Evolutionary conservation across 495 filamentous ascomycete genomes (phyloP), one percentile per base, ranked within the genome.

Genomic region (Trichoderma reesei): DNA sequence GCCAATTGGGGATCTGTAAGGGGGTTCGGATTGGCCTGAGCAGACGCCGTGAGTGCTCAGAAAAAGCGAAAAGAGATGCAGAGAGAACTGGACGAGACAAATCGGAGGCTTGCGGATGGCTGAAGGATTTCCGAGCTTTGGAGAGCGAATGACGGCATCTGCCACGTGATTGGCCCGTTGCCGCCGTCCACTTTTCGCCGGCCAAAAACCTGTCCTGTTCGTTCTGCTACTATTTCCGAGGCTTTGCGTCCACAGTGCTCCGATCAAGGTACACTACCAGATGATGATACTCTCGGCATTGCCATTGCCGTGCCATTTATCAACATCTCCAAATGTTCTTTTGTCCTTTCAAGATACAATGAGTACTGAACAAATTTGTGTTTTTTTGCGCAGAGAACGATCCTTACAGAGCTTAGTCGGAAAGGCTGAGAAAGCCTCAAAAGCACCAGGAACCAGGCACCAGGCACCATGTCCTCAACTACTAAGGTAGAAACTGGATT

Each of bases 1-100:
- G 26, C 26, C 61, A 46, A 62, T 62, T 62, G 61, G 46, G n/a
- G n/a, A 14, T 38, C 31, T 39, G 36, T 38, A 41, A 26, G 5
- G 3, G 11, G 51, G 20, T 26, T 26, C 26, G 26, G 34, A 33
- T 56, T 56, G 51, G 31, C 33, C 20, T 26, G 6, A 33, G 20
- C 8, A 34, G 13, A 31, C 8, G 20, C 9, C 3, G 46, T 26
- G 26, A 26, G 26, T 26, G 26, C 26, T 26, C 26, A 26, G n/a
- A 26, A 26, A 26, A 26, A 26, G 26, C 26, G 26, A 26, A 16
- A 56, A 34, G 48, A 33, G 31, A 7, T 9, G 14, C 7, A 3
- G 6, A 56, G 6, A 56, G 26, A 26, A 26, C 26, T 26, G 26
- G 26, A 26, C 26, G 26, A 26, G 26, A 26, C 26, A 26, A 26